Conservation (phyloP, 2,329 filamentous ascomycete genomes). For the Neonectria neomacrospora region DNA sequence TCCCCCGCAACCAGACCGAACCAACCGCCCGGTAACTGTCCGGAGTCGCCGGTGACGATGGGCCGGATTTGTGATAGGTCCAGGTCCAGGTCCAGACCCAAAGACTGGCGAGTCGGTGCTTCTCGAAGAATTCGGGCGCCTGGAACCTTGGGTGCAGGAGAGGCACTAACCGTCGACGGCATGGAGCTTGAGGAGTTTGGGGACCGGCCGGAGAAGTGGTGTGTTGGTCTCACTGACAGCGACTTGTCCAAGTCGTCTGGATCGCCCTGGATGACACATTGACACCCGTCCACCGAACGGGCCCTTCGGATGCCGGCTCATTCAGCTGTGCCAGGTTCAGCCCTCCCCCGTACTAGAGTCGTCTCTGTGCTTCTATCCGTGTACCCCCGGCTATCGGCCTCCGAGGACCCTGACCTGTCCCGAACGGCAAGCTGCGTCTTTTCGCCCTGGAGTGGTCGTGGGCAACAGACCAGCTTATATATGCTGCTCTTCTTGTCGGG, state of each 20-base stretch:
- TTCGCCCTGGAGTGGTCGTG: neutral
- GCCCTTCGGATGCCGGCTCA: neutral
- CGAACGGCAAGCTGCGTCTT: neutral
- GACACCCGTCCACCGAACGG: neutral
- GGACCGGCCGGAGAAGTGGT: neutral
- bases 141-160: neutral
- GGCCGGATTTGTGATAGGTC: neutral
- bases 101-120: neutral
- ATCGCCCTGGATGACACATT: neutral
- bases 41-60: conserved; percentile 27
- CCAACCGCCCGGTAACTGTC: neutral
- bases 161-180: neutral
- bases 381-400: conserved; percentile 8
- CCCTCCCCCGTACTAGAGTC: neutral
- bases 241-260: neutral
- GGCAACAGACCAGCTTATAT: neutral
- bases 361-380: neutral
- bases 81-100: neutral
- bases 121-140: conserved; percentile 13
- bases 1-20: conserved; percentile 12
- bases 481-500: neutral
- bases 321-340: neutral
- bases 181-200: neutral
- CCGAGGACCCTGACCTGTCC: conserved; percentile 26
- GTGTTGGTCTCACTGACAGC: neutral